Evolutionary conservation across 2,329 filamentous ascomycete species (phyloP).

Genomic region (Didymella lethalis): DNA sequence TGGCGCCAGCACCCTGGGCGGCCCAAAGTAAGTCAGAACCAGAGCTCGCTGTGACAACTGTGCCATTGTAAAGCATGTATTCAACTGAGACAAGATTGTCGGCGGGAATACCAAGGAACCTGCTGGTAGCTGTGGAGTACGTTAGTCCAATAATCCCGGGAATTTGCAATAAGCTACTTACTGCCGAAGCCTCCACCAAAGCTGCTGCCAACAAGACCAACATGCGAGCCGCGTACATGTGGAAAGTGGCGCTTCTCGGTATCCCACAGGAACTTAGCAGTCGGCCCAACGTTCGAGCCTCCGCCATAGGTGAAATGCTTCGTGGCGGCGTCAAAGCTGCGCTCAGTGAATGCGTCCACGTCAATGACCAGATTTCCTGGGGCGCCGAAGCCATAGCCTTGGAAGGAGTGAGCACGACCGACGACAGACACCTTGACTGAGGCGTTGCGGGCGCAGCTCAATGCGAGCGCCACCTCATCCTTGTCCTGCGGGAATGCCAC

Average conservation of each 20-base stretch:
- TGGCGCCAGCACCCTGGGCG: conserved; percentile 24
- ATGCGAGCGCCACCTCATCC: conserved; percentile 17
- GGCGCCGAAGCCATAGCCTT: conserved; percentile 21
- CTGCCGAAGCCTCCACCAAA: conserved; percentile 24
- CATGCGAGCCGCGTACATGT: conserved; percentile 24
- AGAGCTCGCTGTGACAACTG: conserved; percentile 14
- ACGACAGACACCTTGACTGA: conserved; percentile 23
- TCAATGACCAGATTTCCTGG: conserved; percentile 25
- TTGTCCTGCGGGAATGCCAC: conserved; percentile 21
- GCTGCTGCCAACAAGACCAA: conserved; percentile 17
- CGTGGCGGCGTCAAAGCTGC: conserved; percentile 24
- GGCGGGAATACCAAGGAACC: conserved; percentile 16
- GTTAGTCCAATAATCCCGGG: neutral
- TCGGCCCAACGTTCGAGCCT: conserved; percentile 21
- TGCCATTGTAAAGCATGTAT: conserved; percentile 25
- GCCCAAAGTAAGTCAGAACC: conserved; percentile 25
- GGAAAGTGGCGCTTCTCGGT: conserved; percentile 19
- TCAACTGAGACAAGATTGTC: conserved; percentile 25
- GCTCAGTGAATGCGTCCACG: conserved; percentile 17
- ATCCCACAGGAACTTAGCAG: conserved; percentile 21
- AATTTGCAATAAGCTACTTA: neutral
- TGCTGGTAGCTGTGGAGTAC: conserved; percentile 8
- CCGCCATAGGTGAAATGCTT: conserved; percentile 24
- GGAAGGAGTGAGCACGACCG: conserved; percentile 24
- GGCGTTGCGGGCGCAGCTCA: conserved; percentile 22